phyloP scores from a whole-genome alignment of 2,329 filamentous ascomycete species.

The Colletotrichum tanaceti region DNA sequence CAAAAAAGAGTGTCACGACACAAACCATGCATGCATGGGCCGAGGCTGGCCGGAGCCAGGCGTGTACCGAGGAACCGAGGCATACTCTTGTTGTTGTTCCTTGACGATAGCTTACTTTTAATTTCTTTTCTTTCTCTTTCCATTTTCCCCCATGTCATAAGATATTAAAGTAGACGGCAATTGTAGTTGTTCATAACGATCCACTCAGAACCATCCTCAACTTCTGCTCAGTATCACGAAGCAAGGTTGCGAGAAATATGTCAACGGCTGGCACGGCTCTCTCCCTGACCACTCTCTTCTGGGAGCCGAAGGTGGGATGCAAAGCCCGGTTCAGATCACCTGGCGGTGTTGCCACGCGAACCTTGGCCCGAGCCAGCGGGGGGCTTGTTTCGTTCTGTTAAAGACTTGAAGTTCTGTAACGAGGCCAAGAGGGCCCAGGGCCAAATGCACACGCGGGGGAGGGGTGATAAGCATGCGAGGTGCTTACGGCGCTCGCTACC shows the following conservation, averaged over 20 bases:
- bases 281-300: not conserved
- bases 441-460: not conserved
- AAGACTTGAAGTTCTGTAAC: conserved; percentile 20
- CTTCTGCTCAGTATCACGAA: conserved; percentile 11
- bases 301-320: conserved; percentile 11
- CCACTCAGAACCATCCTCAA: no score
- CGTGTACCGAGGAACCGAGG: not conserved
- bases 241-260: not conserved
- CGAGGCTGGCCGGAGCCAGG: conserved; percentile 39
- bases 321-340: conserved; percentile 18
- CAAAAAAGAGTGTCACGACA: not conserved
- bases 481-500: not conserved
- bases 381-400: conserved; percentile 17
- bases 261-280: not conserved
- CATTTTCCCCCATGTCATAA: not conserved
- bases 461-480: not conserved
- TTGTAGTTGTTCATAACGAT: not conserved
- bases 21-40: conserved; percentile 24
- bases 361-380: conserved; percentile 23
- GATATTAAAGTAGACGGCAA: not conserved
- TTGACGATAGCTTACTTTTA: not conserved
- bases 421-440: not conserved
- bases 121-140: not conserved
- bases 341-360: not conserved
- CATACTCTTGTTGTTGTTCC: not conserved